A percentile compares a stretch with the other conserved stretches of the same genome.
Evolutionary conservation across 2,329 filamentous ascomycete species (phyloP).

Genomic region (Penicillium sp.): DNA sequence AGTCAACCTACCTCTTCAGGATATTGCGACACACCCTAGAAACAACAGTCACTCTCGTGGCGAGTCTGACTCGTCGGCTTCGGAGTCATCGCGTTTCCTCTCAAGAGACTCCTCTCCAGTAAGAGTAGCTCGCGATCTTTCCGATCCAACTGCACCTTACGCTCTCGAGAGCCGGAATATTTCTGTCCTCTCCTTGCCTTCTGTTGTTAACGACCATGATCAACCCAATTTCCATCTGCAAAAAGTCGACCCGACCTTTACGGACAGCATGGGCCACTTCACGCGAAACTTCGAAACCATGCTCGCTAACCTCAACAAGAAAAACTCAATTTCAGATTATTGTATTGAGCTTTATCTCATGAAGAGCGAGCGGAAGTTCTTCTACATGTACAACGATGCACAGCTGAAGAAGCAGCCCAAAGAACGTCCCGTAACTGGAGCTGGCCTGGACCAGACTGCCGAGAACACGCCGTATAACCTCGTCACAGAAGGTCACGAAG

Average conservation of each 20-base stretch:
- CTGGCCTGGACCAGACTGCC: slow-evolving; percentile 38
- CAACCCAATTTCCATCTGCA: slow-evolving; percentile 62
- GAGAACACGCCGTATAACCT: slow-evolving; percentile 34
- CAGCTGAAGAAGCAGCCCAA: slow-evolving; percentile 52
- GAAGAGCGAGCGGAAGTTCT: slow-evolving; percentile 67
- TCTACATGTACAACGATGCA: slow-evolving; percentile 56
- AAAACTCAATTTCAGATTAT: slow-evolving; percentile 56
- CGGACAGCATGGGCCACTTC: slow-evolving; percentile 61
- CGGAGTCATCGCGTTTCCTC: slow-evolving; percentile 9
- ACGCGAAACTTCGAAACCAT: slow-evolving; percentile 57
- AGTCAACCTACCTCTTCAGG: slow-evolving; percentile 1
- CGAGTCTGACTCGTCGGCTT: slow-evolving; percentile 1
- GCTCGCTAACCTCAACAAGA: slow-evolving; percentile 54
- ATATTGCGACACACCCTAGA: background rate
- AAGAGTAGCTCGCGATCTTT: background rate
- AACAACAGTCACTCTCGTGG: slow-evolving; percentile 3
- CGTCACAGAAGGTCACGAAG: slow-evolving; percentile 21
- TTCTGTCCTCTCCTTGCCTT: slow-evolving; percentile 55
- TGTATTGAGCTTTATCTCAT: slow-evolving; percentile 65
- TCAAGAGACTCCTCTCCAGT: slow-evolving; percentile 48
- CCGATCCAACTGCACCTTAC: background rate
- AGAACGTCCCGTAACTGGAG: slow-evolving; percentile 35
- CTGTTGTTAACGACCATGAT: slow-evolving; percentile 54
- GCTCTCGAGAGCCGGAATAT: slow-evolving; percentile 31
- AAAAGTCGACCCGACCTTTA: slow-evolving; percentile 66